A percentile compares a stretch with the other conserved stretches of the same genome.
These are phyloP conservation scores for Lactarius psammicola DNA, from an alignment of 768 basidiomycete species.

Conservation along the genomic window DNA sequence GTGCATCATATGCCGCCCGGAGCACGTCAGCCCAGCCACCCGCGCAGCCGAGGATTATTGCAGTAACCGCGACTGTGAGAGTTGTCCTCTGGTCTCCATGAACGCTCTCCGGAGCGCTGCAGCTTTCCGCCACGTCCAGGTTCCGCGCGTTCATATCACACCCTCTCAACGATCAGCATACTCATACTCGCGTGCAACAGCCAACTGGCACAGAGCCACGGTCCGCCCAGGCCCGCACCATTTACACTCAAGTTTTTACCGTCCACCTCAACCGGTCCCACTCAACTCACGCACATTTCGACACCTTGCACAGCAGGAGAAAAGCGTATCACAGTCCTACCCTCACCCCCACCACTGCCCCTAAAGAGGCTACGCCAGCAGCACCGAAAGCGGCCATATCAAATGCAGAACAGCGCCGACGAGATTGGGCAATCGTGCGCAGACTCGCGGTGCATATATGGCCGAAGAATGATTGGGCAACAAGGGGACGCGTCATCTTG, in stretches of 20 bases:
- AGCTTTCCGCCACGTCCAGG: not conserved
- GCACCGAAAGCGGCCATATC: constrained; percentile 1
- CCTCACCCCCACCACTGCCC: not conserved
- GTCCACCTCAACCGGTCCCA: not conserved
- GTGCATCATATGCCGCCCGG: not conserved
- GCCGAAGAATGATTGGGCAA: constrained; percentile 83
- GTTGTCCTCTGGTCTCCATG: not conserved
- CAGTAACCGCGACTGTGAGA: no score
- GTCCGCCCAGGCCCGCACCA: constrained; percentile 11
- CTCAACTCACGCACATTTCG: constrained; percentile 1
- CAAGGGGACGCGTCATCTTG: constrained; percentile 75
- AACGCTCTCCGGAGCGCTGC: constrained; percentile 9
- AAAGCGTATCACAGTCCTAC: not conserved
- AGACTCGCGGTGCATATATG: constrained; percentile 86
- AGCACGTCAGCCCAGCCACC: not conserved
- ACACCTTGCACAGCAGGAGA: constrained; percentile 15
- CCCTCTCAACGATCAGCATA: not conserved
- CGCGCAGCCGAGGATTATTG: not conserved
- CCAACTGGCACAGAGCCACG: constrained; percentile 1
- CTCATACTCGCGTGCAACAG: not conserved
- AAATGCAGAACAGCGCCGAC: constrained; percentile 54
- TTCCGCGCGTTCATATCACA: not conserved
- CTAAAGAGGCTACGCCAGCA: not conserved
- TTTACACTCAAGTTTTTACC: not conserved
- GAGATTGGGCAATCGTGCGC: constrained; percentile 86